phyloP scores from a whole-genome alignment of 129 eudicot genomes.

The Gnaphalium uliginosum region DNA sequence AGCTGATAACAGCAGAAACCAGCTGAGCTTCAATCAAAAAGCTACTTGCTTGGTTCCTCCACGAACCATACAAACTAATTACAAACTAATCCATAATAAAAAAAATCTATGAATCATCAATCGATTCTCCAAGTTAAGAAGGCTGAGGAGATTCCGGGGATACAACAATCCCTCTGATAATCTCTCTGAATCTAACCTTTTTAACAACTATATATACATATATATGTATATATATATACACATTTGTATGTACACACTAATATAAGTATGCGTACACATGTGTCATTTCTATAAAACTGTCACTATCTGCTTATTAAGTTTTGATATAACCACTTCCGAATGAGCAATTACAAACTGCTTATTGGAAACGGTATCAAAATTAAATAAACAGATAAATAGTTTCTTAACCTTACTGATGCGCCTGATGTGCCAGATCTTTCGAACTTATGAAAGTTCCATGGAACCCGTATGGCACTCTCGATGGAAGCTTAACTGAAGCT shows the following conservation, averaged over 20 bases:
- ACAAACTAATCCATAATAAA: constrained; percentile 1
- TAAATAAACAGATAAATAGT: not conserved
- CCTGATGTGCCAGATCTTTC: constrained; percentile 47
- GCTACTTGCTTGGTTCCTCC: constrained; percentile 51
- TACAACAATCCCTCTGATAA: constrained; percentile 43
- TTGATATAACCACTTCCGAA: too few species aligned
- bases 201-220: not conserved
- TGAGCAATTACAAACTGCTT: not conserved
- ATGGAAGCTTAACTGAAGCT: constrained; percentile 48
- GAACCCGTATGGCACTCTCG: constrained; percentile 62
- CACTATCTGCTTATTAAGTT: too few species aligned
- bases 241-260: not conserved
- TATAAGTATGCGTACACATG: not conserved
- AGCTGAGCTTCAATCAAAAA: constrained; percentile 59
- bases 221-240: not conserved
- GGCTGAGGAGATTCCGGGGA: constrained; percentile 50
- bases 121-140: not conserved
- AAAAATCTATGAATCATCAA: not conserved
- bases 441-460: constrained; percentile 64
- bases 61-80: constrained; percentile 19
- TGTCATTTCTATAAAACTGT: not conserved
- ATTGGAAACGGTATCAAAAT: not conserved
- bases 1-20: constrained; percentile 51
- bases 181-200: constrained; percentile 18
- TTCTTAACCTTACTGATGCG: not conserved